Evolutionary conservation across 106 monocot genomes (phyloP), one percentile per base, ranked within the genome.

Genomic region (Agapanthus africanus): DNA sequence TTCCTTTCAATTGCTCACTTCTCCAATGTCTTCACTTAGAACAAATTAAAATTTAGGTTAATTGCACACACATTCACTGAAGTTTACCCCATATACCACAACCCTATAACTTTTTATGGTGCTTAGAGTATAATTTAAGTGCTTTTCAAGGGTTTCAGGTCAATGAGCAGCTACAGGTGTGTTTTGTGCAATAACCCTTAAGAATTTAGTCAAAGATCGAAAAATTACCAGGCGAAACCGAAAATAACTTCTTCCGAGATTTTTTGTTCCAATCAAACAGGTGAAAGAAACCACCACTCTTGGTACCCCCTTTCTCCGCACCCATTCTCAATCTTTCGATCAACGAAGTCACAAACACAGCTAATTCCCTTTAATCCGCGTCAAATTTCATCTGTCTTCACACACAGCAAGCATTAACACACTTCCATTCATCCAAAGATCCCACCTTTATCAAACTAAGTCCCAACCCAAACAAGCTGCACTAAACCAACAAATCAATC

Each of bases 181-280:
- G n/a, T n/a, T n/a, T n/a, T n/a, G n/a, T n/a, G n/a, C n/a, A n/a
- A n/a, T n/a, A n/a, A n/a, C n/a, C n/a, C n/a, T n/a, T n/a, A n/a
- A n/a, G n/a, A n/a, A n/a, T n/a, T n/a, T n/a, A n/a, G n/a, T n/a
- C 54, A 25, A 14, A 72, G 32, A 7, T 10, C 25, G 65, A 54
- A 56, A 36, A 68, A 49, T 73, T 75, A 94, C 94, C 94, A 51
- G 90, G 90, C 69, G 87, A 87, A 79, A 77, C 63, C 14, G 26
- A 77, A 71, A 86, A 95, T 18, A 91, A 71, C 63, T 95, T 95
- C 88, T 88, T 95, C 54, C 95, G 79, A 0, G 95, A 91, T 57
- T 84, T 95, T 37, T 82, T 73, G 59, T 86, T 95, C 91, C 91
- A 91, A 56, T 95, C 95, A 50, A 95, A 95, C 56, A 95, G 68